Percentiles rank a stretch among this genome's conserved stretches.
Evolutionary conservation across 176 grass and related monocot genomes (phyloP).

Genomic region (Ananas comosus): DNA sequence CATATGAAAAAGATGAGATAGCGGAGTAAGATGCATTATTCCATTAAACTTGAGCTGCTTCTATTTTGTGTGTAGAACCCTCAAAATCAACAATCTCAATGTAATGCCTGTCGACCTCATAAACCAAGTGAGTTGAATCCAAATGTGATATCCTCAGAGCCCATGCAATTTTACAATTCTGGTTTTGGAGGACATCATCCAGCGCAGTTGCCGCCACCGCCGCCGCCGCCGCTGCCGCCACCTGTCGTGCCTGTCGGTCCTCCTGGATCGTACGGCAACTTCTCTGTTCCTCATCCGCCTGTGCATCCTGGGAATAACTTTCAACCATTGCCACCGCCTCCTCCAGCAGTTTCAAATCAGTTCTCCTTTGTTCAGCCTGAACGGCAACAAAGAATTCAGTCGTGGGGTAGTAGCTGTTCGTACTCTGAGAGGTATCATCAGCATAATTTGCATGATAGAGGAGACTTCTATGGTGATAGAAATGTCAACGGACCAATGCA

Average conservation of each 20-base stretch:
- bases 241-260: slow-evolving; percentile 22
- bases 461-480: slow-evolving; percentile 25
- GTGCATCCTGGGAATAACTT: slow-evolving; percentile 62
- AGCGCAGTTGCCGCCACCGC: slow-evolving; percentile 51
- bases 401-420: slow-evolving; percentile 36
- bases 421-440: slow-evolving; percentile 45
- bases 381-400: slow-evolving; percentile 44
- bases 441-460: slow-evolving; percentile 42
- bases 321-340: slow-evolving; percentile 49
- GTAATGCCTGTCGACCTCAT: slow-evolving; percentile 29
- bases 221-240: slow-evolving; percentile 26
- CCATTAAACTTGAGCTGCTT: slow-evolving; percentile 13
- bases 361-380: slow-evolving; percentile 52
- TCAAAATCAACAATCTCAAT: slow-evolving; percentile 45
- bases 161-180: slow-evolving; percentile 41
- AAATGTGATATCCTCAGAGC: slow-evolving; percentile 26
- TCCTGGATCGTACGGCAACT: slow-evolving; percentile 28
- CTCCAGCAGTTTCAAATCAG: slow-evolving; percentile 47
- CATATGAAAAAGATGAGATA: slow-evolving; percentile 1
- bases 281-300: slow-evolving; percentile 28
- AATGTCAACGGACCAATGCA: slow-evolving; percentile 52
- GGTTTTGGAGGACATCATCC: slow-evolving; percentile 31
- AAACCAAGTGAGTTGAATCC: slow-evolving; percentile 36
- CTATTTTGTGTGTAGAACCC: slow-evolving; percentile 54
- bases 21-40: slow-evolving; percentile 2